Base-by-base conservation (phyloP, 2,329 filamentous ascomycete genomes). In the Cladosporium colombiae region DNA sequence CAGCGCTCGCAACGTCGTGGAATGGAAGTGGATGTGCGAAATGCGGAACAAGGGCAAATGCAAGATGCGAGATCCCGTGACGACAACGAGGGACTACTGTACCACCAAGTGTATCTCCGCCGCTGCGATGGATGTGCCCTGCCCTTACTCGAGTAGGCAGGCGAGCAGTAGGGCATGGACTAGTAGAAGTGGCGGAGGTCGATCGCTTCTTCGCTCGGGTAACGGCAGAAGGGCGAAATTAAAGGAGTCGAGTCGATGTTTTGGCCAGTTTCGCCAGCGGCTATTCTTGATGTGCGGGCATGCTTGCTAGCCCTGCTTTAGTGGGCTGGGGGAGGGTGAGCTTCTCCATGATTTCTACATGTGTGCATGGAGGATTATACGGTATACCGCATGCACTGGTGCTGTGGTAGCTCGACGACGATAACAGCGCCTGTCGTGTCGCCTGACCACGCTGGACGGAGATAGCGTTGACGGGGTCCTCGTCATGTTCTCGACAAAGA, bases 161-260 rank as follows among this genome's bases (percentile, higher is more conserved):
- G 57, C 25, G 50, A 16, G 21, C 23, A 33, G 10, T 13, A 10
- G 10, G 11, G 31, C 25, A 59, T 16, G 18, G 37, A 16, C 21
- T 44, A 14, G 57, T 2, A 37, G 53, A 25, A 27, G 49, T 14
- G 27, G 53, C 18, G 33, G 35, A 21, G 35, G 57, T n/a, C 40
- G 53, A 62, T 62, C 49, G 13, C 31, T 25, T 49, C 46, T 27
- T 53, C 25, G 25, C 31, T 50, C 59, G 59, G 59, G 46, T 62
- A 62, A 27, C 59, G 59, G 59, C 59, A 62, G 60, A 23, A 53
- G 29, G 16, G 23, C 46, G 37, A 62, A 62, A 62, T 62, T 62
- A 62, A 62, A 62, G 60, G 60, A 53, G 60, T 46, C n/a, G 58
- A 49, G 21, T 23, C 18, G 40, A 44, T 46, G 58, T 50, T 61